Base-by-base conservation (phyloP, 78 protist genomes). In the Diacronema lutheri region DNA sequence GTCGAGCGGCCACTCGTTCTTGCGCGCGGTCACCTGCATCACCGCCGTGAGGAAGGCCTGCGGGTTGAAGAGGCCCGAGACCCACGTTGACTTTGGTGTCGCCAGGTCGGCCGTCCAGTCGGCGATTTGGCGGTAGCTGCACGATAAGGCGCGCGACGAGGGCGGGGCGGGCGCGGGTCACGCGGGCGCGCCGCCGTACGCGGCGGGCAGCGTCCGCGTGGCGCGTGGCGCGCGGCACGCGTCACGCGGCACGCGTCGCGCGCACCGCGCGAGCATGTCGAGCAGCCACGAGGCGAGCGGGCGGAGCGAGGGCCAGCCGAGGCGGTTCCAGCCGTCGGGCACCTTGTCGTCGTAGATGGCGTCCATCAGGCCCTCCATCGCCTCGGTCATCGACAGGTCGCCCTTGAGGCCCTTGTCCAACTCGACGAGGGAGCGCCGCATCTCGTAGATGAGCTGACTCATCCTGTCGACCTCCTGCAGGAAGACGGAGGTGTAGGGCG, bases 401-500 rank as follows among this genome's bases (percentile, higher is more conserved):
- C 95, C 96, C 57, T 88, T 78, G 71, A 95, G 84, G 29, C 94
- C 95, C 33, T 72, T 31, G 16, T 83, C 92, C 10, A 94, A 92
- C 87, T 92, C 94, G 19, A 5, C 4, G 35, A 94, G 81, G 16
- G 93, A 86, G 35, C 79, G 73, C 11, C 87, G 74, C 29, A 94
- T 80, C 73, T 90, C 95, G 16, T 16, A 9, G 46, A 84, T 0
- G 31, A 94, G 89, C 12, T 26, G 25, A 87, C 89, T 85, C 95
- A 94, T 92, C 37, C 97, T 88, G 29, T 88, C 93, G 86, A 83
- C 64, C 71, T 94, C 97, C 83, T 94, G 97, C 38, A 90, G 81
- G 72, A 88, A 90, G 60, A 92, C 93, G 66, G 40, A 60, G 31
- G 40, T 14, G 86, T 86, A 92, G 11, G 94, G 94, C 60, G 88